Evolutionary conservation across 2,329 filamentous ascomycete genomes (phyloP), one percentile per base, ranked within the genome.

Genomic region (Colletotrichum magnum): DNA sequence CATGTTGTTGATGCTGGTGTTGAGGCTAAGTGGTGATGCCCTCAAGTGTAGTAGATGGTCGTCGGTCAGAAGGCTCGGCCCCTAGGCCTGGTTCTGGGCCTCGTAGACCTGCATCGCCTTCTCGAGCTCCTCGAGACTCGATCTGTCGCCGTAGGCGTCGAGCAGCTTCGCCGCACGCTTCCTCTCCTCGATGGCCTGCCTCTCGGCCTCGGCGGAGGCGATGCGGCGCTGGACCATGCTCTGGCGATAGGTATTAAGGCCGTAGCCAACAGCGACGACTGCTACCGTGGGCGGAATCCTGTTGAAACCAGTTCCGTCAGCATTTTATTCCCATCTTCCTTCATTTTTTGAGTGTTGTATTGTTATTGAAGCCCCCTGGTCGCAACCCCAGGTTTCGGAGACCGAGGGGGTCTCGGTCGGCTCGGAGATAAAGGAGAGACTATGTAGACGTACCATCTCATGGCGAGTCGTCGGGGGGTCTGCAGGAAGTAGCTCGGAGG

Each of bases 111-210:
- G 76, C 60, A 87, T 79, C 2, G 85, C 85, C 53, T 79, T 82
- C 74, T 87, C 83, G 39, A 87, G 77, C 71, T 82, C 82, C 28
- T 83, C 81, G 4, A 87, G 77, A 70, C 81, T 86, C 32, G 82
- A 82, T 15, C 85, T 80, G 69, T 85, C 84, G 54, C 85, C 84
- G 68, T 87, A 87, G 65, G 85, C 81, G 43, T 86, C 81, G 76
- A 86, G 78, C 70, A 87, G 76, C 64, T 83, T 77, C 21, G 81
- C 79, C 68, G 85, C 80, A 56, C 77, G 77, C 47, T 77, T 76
- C 69, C 77, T 78, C 59, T 75, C 77, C 59, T 80, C 78, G n/a
- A 73, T 74, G 45, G 79, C 78, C 51, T 79, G 73, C 63, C 77
- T 76, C 65, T 83, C 80, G 18, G 72, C 75, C 63, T 78, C 74